Evolutionary conservation across 192 early-diverging fungal species (phyloP).

Genomic region (Rhizoclosmatium sp.): DNA sequence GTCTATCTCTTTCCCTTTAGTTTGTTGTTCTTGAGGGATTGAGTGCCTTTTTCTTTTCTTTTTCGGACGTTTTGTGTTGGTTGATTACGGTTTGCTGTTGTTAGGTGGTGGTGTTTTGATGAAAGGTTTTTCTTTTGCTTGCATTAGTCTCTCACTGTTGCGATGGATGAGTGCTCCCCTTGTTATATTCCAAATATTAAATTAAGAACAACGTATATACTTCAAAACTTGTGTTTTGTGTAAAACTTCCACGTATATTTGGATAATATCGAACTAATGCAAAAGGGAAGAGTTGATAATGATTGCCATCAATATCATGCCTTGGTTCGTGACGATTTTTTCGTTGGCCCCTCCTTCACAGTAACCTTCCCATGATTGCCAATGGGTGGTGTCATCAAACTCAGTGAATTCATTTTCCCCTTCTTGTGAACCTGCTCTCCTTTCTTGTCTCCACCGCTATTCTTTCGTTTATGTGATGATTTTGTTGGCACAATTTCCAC

Average conservation of each 20-base stretch:
- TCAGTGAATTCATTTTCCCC: not conserved
- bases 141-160: not conserved
- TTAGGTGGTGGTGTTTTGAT: not conserved
- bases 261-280: too few species aligned
- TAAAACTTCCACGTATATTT: too few species aligned
- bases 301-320: not conserved
- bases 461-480: not conserved
- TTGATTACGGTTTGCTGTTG: not conserved
- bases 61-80: not conserved
- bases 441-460: not conserved
- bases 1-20: not conserved
- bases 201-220: conserved; percentile 3
- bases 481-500: not conserved
- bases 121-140: not conserved
- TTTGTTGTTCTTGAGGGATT: conserved; percentile 29
- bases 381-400: conserved; percentile 28
- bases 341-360: not conserved
- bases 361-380: conserved; percentile 12
- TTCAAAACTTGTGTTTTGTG: not conserved
- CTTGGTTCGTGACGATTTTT: not conserved
- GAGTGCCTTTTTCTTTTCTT: not conserved
- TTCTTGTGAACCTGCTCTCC: not conserved
- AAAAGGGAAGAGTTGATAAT: not conserved
- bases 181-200: not conserved
- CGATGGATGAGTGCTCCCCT: too few species aligned